Percentiles rank a stretch among this genome's conserved stretches.
Evolutionary conservation across 495 filamentous ascomycete genomes (phyloP).

Genomic region (Bryoglossum gracile): DNA sequence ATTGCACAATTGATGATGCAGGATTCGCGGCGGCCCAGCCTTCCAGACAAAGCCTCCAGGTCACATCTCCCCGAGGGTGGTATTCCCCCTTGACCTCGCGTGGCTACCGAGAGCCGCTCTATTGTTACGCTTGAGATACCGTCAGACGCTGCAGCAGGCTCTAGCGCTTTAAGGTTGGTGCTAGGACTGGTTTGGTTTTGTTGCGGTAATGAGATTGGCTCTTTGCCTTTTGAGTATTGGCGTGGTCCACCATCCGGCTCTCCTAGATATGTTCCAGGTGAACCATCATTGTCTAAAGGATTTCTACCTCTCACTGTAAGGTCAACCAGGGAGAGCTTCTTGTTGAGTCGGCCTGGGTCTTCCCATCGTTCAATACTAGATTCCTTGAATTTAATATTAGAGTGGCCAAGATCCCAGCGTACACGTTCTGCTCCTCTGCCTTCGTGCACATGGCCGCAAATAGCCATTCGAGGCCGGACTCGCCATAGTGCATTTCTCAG

Average conservation of each 20-base stretch:
- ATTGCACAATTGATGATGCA: slow-evolving; percentile 74
- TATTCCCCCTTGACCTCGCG: slow-evolving; percentile 31
- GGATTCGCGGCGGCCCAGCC: slow-evolving; percentile 55
- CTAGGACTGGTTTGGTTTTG: not conserved
- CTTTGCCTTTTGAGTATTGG: not conserved
- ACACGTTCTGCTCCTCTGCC: slow-evolving; percentile 51
- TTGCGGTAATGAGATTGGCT: not conserved
- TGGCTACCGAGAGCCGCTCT: slow-evolving; percentile 8
- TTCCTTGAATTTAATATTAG: slow-evolving; percentile 28
- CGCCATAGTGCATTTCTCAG: slow-evolving; percentile 64
- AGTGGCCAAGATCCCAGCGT: slow-evolving; percentile 41
- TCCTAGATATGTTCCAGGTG: not conserved
- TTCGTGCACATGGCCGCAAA: slow-evolving; percentile 86
- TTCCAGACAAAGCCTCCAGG: slow-evolving; percentile 33
- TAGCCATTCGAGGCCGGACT: slow-evolving; percentile 71
- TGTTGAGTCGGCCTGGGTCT: slow-evolving; percentile 41
- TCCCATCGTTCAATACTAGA: slow-evolving; percentile 30
- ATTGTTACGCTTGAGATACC: not conserved
- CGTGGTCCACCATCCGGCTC: not conserved
- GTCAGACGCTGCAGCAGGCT: too few species aligned
- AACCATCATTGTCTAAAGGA: slow-evolving; percentile 27
- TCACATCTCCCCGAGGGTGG: slow-evolving; percentile 35
- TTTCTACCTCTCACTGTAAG: slow-evolving; percentile 27
- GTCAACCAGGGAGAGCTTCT: slow-evolving; percentile 53
- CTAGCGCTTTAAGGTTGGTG: not conserved